These are phyloP conservation scores for Wickerhamomyces silvicola DNA, from an alignment of 805 yeast species.

Conservation along the genomic window DNA sequence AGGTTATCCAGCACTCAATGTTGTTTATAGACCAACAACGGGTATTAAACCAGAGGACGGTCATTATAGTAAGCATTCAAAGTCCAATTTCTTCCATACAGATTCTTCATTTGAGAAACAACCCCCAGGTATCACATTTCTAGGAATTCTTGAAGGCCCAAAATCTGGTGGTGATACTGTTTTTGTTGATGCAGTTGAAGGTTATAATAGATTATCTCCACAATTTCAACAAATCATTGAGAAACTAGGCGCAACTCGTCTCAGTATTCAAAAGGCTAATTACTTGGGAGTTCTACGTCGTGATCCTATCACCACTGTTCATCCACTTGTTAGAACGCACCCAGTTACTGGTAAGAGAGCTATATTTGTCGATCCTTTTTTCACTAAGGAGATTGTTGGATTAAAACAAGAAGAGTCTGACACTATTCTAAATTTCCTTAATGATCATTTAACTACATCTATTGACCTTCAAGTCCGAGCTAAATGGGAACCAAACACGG, in stretches of 20 bases:
- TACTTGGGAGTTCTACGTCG: constrained; percentile 54
- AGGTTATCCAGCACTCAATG: constrained; percentile 50
- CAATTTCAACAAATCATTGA: constrained; percentile 44
- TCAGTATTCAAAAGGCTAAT: constrained; percentile 56
- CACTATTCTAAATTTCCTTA: constrained; percentile 45
- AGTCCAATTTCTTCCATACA: constrained; percentile 42
- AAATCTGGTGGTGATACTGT: constrained; percentile 62
- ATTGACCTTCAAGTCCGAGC: constrained; percentile 56
- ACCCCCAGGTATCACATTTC: constrained; percentile 58
- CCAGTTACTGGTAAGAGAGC: constrained; percentile 56
- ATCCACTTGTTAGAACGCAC: constrained; percentile 58
- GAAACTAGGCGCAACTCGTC: constrained; percentile 54
- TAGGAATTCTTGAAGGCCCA: constrained; percentile 47
- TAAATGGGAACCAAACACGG: constrained; percentile 53
- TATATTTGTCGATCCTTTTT: constrained; percentile 45
- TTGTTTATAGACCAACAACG: constrained; percentile 38
- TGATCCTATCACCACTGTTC: constrained; percentile 48
- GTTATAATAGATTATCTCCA: constrained; percentile 58
- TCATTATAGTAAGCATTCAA: background rate
- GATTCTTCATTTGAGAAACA: constrained; percentile 62
- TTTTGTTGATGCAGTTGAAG: constrained; percentile 54
- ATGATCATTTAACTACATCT: constrained; percentile 38
- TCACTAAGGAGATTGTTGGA: constrained; percentile 56
- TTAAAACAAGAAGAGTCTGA: constrained; percentile 61
- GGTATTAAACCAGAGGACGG: constrained; percentile 1